phyloP scores from a whole-genome alignment of 2,329 filamentous ascomycete genomes.

The Sarocladium oryzae region DNA sequence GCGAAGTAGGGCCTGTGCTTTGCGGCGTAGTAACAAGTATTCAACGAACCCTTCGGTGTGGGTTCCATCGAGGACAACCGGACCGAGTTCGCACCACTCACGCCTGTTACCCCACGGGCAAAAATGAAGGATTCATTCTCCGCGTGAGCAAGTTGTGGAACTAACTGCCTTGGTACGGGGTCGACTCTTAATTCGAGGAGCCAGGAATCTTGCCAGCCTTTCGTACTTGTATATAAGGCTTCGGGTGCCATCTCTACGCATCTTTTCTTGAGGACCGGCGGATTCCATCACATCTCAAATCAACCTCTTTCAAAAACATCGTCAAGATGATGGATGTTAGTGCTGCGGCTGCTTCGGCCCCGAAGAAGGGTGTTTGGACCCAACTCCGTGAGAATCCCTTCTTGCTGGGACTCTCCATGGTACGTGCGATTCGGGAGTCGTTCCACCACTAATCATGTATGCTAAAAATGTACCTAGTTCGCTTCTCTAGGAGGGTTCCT shows the following conservation, averaged over 20 bases:
- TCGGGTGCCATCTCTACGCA: too few species aligned
- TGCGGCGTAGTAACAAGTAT: too few species aligned
- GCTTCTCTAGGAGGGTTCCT: constrained; percentile 29
- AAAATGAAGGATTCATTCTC: not conserved
- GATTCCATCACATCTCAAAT: not conserved
- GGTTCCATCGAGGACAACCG: not conserved
- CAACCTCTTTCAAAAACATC: not conserved
- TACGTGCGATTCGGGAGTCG: too few species aligned
- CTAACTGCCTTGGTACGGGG: not conserved
- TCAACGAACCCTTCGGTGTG: not conserved
- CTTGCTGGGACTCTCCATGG: constrained; percentile 36
- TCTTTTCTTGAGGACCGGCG: not conserved
- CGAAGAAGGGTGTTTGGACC: constrained; percentile 19
- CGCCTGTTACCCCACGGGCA: not conserved
- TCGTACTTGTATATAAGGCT: constrained; percentile 1
- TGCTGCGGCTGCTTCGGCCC: not conserved
- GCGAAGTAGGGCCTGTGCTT: too few species aligned
- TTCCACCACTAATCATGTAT: too few species aligned
- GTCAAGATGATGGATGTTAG: not conserved
- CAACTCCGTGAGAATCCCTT: constrained; percentile 33
- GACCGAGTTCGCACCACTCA: too few species aligned
- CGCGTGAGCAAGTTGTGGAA: not conserved
- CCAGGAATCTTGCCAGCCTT: too few species aligned
- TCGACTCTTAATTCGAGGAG: too few species aligned
- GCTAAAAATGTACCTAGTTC: too few species aligned